Conservation (phyloP, 2,329 filamentous ascomycete species). For the Pyrenophora graminea region DNA sequence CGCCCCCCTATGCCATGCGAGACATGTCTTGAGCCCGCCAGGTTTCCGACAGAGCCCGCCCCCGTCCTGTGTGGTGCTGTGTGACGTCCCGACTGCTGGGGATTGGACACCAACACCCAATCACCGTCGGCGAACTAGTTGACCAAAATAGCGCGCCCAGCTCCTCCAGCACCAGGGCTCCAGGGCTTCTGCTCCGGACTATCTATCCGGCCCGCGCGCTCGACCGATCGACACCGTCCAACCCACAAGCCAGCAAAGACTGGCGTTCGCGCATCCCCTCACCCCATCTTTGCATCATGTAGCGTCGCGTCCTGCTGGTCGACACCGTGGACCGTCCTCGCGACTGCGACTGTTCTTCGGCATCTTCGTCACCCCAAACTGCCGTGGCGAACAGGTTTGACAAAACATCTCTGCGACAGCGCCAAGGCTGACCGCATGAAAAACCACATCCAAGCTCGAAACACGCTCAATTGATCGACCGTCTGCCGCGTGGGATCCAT, state of each 20-base stretch:
- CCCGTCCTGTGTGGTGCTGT: background rate
- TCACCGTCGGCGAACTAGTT: background rate
- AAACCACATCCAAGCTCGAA: constrained; percentile 26
- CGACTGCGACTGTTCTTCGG: background rate
- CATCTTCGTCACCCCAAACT: background rate
- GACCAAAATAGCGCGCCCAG: constrained; percentile 16
- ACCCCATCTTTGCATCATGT: constrained; percentile 13
- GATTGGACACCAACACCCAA: constrained; percentile 1
- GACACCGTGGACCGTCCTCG: background rate
- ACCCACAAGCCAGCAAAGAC: constrained; percentile 2
- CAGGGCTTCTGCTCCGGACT: constrained; percentile 1
- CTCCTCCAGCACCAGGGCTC: background rate
- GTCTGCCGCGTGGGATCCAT: constrained; percentile 16
- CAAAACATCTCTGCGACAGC: constrained; percentile 31
- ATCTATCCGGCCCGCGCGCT: constrained; percentile 9
- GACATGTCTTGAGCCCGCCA: constrained; percentile 6
- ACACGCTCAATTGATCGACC: constrained; percentile 28
- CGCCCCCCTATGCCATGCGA: constrained; percentile 9
- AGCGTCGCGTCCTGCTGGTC: background rate
- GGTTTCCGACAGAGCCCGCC: constrained; percentile 13
- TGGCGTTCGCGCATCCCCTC: constrained; percentile 10
- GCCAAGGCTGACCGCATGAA: constrained; percentile 34
- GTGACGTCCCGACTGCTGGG: constrained; percentile 12
- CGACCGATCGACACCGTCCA: constrained; percentile 15
- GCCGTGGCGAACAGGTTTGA: constrained; percentile 5